Conservation (phyloP, 108 stramenopile genomes). For the Parietichytrium sp. region DNA sequence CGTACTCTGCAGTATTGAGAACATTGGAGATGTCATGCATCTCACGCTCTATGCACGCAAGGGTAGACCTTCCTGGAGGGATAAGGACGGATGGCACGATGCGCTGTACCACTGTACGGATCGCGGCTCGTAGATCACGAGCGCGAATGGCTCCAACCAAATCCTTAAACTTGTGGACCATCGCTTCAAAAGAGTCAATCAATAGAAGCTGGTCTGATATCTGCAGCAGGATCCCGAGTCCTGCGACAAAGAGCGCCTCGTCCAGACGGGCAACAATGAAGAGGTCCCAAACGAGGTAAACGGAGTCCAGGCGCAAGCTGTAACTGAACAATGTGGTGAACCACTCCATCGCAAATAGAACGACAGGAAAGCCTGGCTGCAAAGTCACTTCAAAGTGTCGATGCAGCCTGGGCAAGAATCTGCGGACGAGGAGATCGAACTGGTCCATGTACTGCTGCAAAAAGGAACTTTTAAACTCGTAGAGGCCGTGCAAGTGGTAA, state of each 20-base stretch:
- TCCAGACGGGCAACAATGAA: constrained; percentile 34
- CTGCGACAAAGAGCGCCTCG: neutral
- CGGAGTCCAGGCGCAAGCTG: constrained; percentile 26
- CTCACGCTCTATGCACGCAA: neutral
- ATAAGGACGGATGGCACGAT: constrained; percentile 20
- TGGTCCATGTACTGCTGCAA: constrained; percentile 24
- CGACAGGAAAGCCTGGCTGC: constrained; percentile 5
- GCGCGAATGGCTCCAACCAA: neutral
- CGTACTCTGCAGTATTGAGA: neutral
- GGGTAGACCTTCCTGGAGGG: constrained; percentile 8
- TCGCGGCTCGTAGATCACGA: neutral
- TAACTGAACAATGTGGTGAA: constrained; percentile 35
- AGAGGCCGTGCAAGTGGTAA: constrained; percentile 1
- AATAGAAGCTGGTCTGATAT: neutral
- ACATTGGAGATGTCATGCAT: constrained; percentile 12
- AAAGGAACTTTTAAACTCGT: constrained; percentile 8
- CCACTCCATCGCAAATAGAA: constrained; percentile 37
- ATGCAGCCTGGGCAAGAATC: constrained; percentile 17
- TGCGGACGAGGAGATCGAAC: neutral
- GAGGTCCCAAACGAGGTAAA: constrained; percentile 13
- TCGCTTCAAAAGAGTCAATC: constrained; percentile 6
- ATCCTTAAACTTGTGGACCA: neutral
- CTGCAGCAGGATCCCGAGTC: neutral
- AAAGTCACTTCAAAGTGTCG: neutral
- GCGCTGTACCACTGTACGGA: neutral